Evolutionary conservation across 2,329 filamentous ascomycete species (phyloP).

Genomic region (Herpotrichia juniperi): DNA sequence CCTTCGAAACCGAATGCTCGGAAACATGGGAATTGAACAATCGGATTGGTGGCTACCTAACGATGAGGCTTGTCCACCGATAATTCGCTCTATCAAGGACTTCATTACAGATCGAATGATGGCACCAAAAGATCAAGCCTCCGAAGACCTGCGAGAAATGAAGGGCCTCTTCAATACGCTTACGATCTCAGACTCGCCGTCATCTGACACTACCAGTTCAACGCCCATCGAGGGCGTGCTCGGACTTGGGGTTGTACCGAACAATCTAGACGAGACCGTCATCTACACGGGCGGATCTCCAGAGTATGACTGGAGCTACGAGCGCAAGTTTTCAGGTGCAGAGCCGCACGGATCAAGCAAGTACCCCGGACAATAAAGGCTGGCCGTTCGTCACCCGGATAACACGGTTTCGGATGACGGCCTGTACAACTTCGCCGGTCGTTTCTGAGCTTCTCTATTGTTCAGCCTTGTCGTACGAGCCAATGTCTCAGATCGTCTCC

Average conservation of each 20-base stretch:
- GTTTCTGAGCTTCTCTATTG: constrained; percentile 25
- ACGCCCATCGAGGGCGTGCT: constrained; percentile 30
- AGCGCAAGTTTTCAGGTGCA: constrained; percentile 24
- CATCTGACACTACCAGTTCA: constrained; percentile 32
- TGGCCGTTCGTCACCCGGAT: constrained; percentile 8
- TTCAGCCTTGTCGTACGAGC: constrained; percentile 25
- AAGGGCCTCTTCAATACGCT: constrained; percentile 67
- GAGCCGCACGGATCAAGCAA: constrained; percentile 21
- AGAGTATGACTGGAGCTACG: constrained; percentile 30
- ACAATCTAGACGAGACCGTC: constrained; percentile 21
- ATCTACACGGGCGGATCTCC: constrained; percentile 31
- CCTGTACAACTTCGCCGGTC: constrained; percentile 11
- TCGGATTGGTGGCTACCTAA: constrained; percentile 89
- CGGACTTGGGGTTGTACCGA: constrained; percentile 10
- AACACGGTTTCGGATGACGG: constrained; percentile 15
- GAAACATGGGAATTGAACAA: constrained; percentile 75
- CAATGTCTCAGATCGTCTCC: constrained; percentile 20
- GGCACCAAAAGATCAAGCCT: constrained; percentile 54
- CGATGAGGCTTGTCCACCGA: constrained; percentile 73
- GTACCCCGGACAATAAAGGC: constrained; percentile 22
- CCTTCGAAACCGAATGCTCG: constrained; percentile 76
- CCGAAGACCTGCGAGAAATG: constrained; percentile 75
- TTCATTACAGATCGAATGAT: constrained; percentile 80
- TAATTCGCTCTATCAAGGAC: constrained; percentile 77
- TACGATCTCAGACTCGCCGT: constrained; percentile 42